Percentiles rank a stretch among this genome's conserved stretches.
phyloP scores from a whole-genome alignment of 2,329 filamentous ascomycete species.

The Aspergillus japonicus region DNA sequence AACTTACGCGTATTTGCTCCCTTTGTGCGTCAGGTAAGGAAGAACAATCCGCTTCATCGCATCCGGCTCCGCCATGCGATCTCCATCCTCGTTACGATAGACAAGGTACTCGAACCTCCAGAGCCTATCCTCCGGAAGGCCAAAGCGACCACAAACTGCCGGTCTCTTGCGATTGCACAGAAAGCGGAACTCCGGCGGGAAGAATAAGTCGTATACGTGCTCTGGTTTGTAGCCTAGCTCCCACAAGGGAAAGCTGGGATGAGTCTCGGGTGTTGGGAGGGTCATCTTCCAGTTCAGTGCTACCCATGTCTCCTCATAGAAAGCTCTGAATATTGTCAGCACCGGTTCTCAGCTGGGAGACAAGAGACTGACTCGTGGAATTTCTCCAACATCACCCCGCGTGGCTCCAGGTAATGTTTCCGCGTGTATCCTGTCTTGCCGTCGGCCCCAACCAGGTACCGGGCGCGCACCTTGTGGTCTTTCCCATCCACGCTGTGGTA shows the following conservation, averaged over 20 bases:
- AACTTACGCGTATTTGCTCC: conserved; percentile 14
- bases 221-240: conserved; percentile 46
- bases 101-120: conserved; percentile 41
- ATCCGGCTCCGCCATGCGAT: conserved; percentile 32
- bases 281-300: conserved; percentile 49
- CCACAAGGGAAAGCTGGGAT: conserved; percentile 53
- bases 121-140: conserved; percentile 40
- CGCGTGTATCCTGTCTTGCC: conserved; percentile 50
- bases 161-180: conserved; percentile 44
- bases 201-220: conserved; percentile 51
- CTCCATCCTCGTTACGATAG: conserved; percentile 28
- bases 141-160: conserved; percentile 48
- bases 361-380: conserved; percentile 17
- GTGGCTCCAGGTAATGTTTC: conserved; percentile 48
- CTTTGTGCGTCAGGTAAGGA: conserved; percentile 30
- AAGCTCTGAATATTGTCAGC: conserved; percentile 6
- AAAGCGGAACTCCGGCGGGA: conserved; percentile 48
- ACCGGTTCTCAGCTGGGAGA: neutral
- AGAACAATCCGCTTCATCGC: conserved; percentile 26
- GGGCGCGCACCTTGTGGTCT: conserved; percentile 18
- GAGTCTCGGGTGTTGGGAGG: conserved; percentile 46
- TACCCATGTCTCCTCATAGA: conserved; percentile 44
- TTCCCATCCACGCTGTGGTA: conserved; percentile 23
- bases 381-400: conserved; percentile 40
- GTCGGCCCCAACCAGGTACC: conserved; percentile 47